Conservation (phyloP, 192 early-diverging fungal genomes). For the Gaertneriomyces sp. region DNA sequence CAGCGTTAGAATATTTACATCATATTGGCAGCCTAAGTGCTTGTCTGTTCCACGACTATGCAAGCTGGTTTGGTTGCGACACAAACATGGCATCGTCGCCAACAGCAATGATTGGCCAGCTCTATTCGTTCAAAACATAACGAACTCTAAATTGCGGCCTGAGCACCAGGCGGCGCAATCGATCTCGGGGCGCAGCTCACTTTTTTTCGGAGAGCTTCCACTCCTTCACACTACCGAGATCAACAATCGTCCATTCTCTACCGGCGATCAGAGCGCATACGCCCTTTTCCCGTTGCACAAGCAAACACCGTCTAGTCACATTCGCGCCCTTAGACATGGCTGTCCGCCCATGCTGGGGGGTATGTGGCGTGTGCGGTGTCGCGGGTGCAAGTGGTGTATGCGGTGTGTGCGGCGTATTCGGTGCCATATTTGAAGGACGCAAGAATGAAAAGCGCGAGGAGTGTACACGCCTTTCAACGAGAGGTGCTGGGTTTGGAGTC, state of each 20-base stretch:
- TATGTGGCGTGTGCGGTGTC: background rate
- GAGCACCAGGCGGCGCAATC: too few species aligned
- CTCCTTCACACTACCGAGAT: slow-evolving; percentile 7
- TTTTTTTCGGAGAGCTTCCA: slow-evolving; percentile 7
- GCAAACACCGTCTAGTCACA: background rate
- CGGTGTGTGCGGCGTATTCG: background rate
- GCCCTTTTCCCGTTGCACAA: slow-evolving; percentile 16
- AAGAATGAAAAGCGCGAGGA: slow-evolving; percentile 20
- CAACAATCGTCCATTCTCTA: slow-evolving; percentile 28
- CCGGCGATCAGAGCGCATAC: slow-evolving; percentile 23
- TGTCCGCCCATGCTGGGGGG: background rate
- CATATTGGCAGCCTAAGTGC: too few species aligned
- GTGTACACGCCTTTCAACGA: slow-evolving; percentile 28
- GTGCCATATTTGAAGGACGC: background rate
- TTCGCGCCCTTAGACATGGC: background rate
- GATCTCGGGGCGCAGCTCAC: too few species aligned
- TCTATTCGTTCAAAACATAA: too few species aligned
- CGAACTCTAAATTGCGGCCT: too few species aligned
- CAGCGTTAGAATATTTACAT: too few species aligned
- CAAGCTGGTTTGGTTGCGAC: too few species aligned
- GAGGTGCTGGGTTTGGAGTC: slow-evolving; percentile 2
- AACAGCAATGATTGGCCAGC: too few species aligned
- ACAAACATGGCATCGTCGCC: too few species aligned
- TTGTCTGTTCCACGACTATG: too few species aligned
- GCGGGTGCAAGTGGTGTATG: background rate